Evolutionary conservation across 805 yeast genomes (phyloP), one percentile per base, ranked within the genome.

Genomic region (Pachysolen tannophilus): DNA sequence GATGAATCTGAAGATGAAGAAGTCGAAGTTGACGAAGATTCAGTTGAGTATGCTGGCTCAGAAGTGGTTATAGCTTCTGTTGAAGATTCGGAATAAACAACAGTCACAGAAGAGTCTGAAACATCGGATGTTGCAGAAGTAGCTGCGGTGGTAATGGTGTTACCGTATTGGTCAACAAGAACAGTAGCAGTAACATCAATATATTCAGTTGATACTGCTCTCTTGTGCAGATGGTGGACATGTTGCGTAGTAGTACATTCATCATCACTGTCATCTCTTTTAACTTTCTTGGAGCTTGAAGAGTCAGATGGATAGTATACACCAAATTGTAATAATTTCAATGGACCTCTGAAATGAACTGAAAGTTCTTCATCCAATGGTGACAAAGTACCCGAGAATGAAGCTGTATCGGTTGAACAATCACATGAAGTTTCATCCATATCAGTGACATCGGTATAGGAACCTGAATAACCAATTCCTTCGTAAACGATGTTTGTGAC

Each of bases 311-410:
- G 88, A 52, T 79, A 78, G 69, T 88, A 92, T 37, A 85, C 96
- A 59, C 88, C 97, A 54, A 92, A 86, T 63, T 85, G 85, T 52
- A 67, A 63, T 55, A 86, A 74, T 55, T 74, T 69, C 48, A 86
- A 53, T 25, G 95, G 95, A 49, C 95, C 95, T 68, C 95, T 80
- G 69, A 85, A 82, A 60, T 86, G 95, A 40, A 86, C 78, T 24
- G 94, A 78, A 42, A 86, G 63, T 60, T 86, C 95, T 66, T 85
- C 92, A 58, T 84, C 81, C 43, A 86, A 67, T 26, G 95, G 95
- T 37, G 88, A 61, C 58, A 84, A 60, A 39, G 73, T 50, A 37
- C 95, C 95, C 11, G 78, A 66, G 67, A 86, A 82, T 7, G 78
- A 52, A 26, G 50, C 45, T 16, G 76, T 38, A 33, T 63, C 48